Evolutionary conservation across 768 basidiomycete genomes (phyloP), one percentile per base, ranked within the genome.

Genomic region (Termitomyces sp.): DNA sequence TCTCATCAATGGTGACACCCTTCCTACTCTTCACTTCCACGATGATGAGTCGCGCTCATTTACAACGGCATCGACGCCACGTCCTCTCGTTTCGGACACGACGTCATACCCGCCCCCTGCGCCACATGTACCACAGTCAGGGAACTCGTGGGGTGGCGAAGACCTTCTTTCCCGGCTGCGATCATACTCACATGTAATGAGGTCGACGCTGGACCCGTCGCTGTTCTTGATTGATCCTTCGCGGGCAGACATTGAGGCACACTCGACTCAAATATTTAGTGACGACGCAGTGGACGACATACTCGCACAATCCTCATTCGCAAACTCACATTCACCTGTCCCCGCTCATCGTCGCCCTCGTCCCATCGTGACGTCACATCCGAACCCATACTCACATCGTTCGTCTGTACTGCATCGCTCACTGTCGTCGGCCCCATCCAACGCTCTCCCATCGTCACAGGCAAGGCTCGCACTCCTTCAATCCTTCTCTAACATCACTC

Each of bases 201-300:
- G 92, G 17, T 95, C 93, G 1, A 87, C 83, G 33, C 77, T 98
- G 10, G 91, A 97, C 60, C 83, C 94, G 8, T 81, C 86, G 1
- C 72, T 98, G 4, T 98, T 88, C 74, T 81, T 99, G 45, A 78
- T 98, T 50, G 96, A 99, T 68, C 97, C 97, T 0, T 94, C 91
- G 43, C 80, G 88, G 50, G 80, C 86, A n/a, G 97, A 99, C 70
- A 82, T 95, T 40, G 96, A 98, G 61, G 81, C 90, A 0, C 96
- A 98, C 67, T 88, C 91, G 17, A 91, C 74, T 3, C 85, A 89
- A 60, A 69, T 94, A 37, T 95, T 94, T 61, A 82, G 82, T 3
- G 93, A 94, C 63, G 88, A 89, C 62, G 92, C 90, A 5, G 88
- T 94, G 8, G 92, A 94, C 62, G 87, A 90, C 63, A 93, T 94